These are phyloP conservation scores for Euphrasia arctica DNA, from an alignment of 305 asterid species.

Conservation along the genomic window DNA sequence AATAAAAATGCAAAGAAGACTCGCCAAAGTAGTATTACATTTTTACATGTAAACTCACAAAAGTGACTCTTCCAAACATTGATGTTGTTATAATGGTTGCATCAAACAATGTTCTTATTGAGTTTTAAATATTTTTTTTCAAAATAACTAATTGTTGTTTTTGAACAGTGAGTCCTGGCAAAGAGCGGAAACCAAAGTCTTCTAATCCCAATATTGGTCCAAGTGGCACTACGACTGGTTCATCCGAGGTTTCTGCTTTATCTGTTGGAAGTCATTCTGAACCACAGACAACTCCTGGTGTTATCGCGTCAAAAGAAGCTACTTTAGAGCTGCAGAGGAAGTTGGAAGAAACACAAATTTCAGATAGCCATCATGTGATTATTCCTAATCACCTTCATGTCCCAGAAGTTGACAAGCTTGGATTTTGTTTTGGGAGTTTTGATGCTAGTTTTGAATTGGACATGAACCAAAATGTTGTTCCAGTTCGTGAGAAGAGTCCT, in stretches of 20 bases:
- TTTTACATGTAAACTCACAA: slow-evolving; percentile 7
- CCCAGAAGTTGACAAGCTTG: slow-evolving; percentile 80
- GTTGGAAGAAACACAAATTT: slow-evolving; percentile 54
- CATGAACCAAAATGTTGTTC: slow-evolving; percentile 40
- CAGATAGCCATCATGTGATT: slow-evolving; percentile 71
- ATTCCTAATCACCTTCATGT: slow-evolving; percentile 86
- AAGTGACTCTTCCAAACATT: slow-evolving; percentile 2
- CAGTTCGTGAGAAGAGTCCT: slow-evolving; percentile 42
- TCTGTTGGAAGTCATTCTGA: slow-evolving; percentile 45
- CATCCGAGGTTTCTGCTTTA: slow-evolving; percentile 45
- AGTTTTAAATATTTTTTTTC: slow-evolving; percentile 1
- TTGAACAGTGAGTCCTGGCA: slow-evolving; percentile 56
- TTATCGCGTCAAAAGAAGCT: slow-evolving; percentile 46
- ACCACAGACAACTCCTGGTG: slow-evolving; percentile 35
- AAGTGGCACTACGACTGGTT: slow-evolving; percentile 33
- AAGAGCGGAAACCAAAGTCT: slow-evolving; percentile 94
- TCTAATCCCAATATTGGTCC: slow-evolving; percentile 45
- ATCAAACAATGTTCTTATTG: neutral
- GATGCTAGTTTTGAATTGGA: slow-evolving; percentile 63
- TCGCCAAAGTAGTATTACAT: neutral
- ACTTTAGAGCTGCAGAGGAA: slow-evolving; percentile 59
- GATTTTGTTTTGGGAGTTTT: slow-evolving; percentile 94
- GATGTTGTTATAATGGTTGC: slow-evolving; percentile 7
- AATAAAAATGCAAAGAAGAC: slow-evolving; percentile 10
- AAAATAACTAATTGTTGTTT: slow-evolving; percentile 27